A percentile compares a stretch with the other conserved stretches of the same genome.
phyloP scores from a whole-genome alignment of 2,329 filamentous ascomycete genomes.

The Alternaria triticina region DNA sequence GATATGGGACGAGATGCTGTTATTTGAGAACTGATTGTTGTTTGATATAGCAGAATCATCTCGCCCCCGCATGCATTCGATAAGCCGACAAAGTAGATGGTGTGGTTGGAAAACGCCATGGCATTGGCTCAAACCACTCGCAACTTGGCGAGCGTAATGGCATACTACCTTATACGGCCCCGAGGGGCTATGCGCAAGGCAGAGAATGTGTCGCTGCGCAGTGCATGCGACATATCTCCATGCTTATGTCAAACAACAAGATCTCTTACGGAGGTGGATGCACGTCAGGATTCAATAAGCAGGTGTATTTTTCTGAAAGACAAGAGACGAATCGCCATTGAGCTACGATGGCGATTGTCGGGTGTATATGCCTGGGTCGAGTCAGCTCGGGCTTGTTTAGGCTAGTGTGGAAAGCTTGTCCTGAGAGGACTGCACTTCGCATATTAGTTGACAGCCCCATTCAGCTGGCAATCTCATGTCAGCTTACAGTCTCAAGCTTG shows the following conservation, averaged over 20 bases:
- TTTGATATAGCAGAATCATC: background rate
- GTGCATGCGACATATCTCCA: background rate
- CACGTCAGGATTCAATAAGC: background rate
- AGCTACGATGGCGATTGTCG: background rate
- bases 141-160: background rate
- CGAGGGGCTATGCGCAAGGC: background rate
- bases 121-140: background rate
- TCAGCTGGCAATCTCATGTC: background rate
- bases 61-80: background rate
- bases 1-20: background rate
- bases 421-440: background rate
- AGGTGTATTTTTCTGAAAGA: background rate
- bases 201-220: background rate
- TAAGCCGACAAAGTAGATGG: background rate
- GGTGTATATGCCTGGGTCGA: background rate
- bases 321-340: background rate
- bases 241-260: background rate
- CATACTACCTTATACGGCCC: background rate
- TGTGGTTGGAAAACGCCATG: background rate
- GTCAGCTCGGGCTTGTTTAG: background rate
- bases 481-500: background rate
- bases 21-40: background rate
- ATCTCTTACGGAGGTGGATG: background rate
- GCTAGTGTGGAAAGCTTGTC: background rate
- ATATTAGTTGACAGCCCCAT: background rate